Base-by-base conservation (phyloP, 345 rosid species). In the Euclidium syriacum region DNA sequence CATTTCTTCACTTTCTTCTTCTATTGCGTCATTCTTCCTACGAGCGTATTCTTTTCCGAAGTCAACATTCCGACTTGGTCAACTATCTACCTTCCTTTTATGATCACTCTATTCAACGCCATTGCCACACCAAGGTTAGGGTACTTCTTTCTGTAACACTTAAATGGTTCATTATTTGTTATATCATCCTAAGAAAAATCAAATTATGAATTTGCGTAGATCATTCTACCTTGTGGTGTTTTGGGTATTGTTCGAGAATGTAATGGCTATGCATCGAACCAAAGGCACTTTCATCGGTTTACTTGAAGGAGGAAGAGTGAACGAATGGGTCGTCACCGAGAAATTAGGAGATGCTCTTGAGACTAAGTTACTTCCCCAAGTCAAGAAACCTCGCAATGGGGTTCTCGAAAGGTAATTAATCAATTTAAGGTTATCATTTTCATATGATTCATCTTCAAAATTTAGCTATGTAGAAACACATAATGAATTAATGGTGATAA, bases 301-400 rank as follows among this genome's bases (percentile, higher is more conserved):
- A 73, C 61, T 92, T 3, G 98, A 92, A 72, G 84, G 83, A 1
- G 91, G 98, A 4, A 77, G 96, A 70, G 95, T 79, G 3, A 89
- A 92, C 11, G 98, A 92, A 75, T 92, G 98, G 98, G 83, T 89
- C 12, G 98, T 92, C 26, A 92, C 98, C 0, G 89, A 89, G 62
- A 92, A 92, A 48, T 65, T 89, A 43, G 98, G 98, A 7, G 95
- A 88, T 57, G 95, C 79, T 46, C 68, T 83, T 48, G 75, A 81
- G 63, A 59, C 73, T 35, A 83, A 80, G 49, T 58, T 67, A 18
- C 40, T 26, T 78, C 78, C 9, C 12, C 67, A 72, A 79, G 69
- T 72, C 25, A 77, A 25, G 62, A 85, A 76, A 67, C 80, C 76
- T 27, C 78, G 73, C 6, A 54, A 83, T 39, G 72, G 68, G 51